phyloP scores from a whole-genome alignment of 495 filamentous ascomycete species.

The Neurospora africana region DNA sequence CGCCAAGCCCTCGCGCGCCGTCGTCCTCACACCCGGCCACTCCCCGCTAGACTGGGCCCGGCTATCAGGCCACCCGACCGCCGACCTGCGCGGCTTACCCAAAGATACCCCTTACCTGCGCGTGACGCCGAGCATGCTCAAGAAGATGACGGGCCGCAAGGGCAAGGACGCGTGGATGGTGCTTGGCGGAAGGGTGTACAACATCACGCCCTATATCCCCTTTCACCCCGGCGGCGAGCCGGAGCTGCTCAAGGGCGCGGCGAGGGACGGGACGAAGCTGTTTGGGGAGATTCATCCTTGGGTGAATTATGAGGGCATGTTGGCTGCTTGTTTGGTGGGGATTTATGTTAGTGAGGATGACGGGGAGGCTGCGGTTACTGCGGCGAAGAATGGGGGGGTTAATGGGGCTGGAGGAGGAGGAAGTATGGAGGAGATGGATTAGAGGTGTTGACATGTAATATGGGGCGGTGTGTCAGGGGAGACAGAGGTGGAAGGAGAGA shows the following conservation, averaged over 20 bases:
- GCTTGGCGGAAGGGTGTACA: slow-evolving; percentile 81
- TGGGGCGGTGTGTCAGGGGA: background rate
- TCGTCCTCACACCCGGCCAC: slow-evolving; percentile 74
- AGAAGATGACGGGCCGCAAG: slow-evolving; percentile 62
- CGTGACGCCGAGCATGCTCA: slow-evolving; percentile 72
- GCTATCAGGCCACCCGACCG: slow-evolving; percentile 51
- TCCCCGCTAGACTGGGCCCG: slow-evolving; percentile 94
- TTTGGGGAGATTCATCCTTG: slow-evolving; percentile 93
- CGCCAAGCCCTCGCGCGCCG: slow-evolving; percentile 41
- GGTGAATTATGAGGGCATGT: slow-evolving; percentile 95
- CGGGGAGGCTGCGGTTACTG: slow-evolving; percentile 10
- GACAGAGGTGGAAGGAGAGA: background rate
- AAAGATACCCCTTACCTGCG: slow-evolving; percentile 34
- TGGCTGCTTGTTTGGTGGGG: slow-evolving; percentile 75
- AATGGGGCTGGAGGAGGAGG: slow-evolving; percentile 4
- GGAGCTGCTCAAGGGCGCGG: slow-evolving; percentile 73
- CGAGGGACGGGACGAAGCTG: slow-evolving; percentile 63
- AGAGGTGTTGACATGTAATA: background rate
- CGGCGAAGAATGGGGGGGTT: slow-evolving; percentile 30
- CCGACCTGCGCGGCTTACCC: slow-evolving; percentile 53
- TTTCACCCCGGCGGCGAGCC: slow-evolving; percentile 90
- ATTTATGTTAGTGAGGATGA: slow-evolving; percentile 74
- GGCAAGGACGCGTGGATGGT: slow-evolving; percentile 82
- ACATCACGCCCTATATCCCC: slow-evolving; percentile 77
- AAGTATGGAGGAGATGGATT: slow-evolving; percentile 63